Percentiles rank a stretch among this genome's conserved stretches.
Evolutionary conservation across 1,284 basidiomycete genomes (phyloP).

Genomic region (Cryptococcus sp.): DNA sequence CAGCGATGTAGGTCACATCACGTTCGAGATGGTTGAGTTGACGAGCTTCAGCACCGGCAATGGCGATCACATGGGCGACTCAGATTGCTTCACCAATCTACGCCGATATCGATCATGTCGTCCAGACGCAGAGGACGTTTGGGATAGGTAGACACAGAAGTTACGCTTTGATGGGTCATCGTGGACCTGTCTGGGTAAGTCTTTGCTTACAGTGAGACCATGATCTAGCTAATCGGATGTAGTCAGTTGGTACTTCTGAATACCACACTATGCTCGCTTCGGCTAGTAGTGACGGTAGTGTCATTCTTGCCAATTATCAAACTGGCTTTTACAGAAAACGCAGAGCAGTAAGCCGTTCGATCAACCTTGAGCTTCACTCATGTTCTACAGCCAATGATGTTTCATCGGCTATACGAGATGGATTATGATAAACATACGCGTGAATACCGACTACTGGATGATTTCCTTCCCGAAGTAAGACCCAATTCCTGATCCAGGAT

Average conservation of each 20-base stretch:
- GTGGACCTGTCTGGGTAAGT: slow-evolving; percentile 73
- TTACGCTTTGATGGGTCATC: slow-evolving; percentile 21
- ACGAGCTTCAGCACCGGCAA: slow-evolving; percentile 23
- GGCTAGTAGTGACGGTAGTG: slow-evolving; percentile 72
- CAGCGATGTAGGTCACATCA: slow-evolving; percentile 23
- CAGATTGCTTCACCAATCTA: slow-evolving; percentile 30
- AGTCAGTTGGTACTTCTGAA: slow-evolving; percentile 64
- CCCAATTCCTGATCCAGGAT: neutral
- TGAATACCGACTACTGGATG: slow-evolving; percentile 77
- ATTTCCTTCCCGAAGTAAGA: slow-evolving; percentile 66
- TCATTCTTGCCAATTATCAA: slow-evolving; percentile 42
- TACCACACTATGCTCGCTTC: slow-evolving; percentile 79
- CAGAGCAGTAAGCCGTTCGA: slow-evolving; percentile 15
- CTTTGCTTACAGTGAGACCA: neutral
- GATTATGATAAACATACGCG: slow-evolving; percentile 71
- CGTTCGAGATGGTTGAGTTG: neutral
- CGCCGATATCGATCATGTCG: slow-evolving; percentile 37
- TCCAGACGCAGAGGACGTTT: slow-evolving; percentile 27
- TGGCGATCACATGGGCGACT: slow-evolving; percentile 29
- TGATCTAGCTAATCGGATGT: slow-evolving; percentile 47
- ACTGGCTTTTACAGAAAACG: slow-evolving; percentile 25
- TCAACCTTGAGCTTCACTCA: neutral
- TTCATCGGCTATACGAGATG: slow-evolving; percentile 74
- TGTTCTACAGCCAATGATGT: slow-evolving; percentile 63
- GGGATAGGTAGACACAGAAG: slow-evolving; percentile 8